These are phyloP conservation scores for Chaetomiaceae sp. DNA, from an alignment of 2,329 filamentous ascomycete species.

Conservation along the genomic window DNA sequence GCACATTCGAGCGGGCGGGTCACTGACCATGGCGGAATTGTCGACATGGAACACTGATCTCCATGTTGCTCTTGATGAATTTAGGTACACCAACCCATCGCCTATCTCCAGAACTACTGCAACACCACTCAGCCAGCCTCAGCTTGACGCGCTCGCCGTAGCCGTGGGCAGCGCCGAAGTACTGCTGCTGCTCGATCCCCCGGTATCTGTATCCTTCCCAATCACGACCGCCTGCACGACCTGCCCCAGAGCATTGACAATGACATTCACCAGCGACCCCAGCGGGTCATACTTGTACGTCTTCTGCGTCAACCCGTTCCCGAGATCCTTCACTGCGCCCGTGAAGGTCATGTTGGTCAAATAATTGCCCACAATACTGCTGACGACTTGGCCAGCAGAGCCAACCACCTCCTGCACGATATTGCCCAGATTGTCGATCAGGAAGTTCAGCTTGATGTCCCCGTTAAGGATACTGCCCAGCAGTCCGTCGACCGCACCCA, in stretches of 20 bases:
- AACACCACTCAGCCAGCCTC: too few species aligned
- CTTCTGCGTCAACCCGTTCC: conserved; percentile 39
- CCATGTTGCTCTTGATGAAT: too few species aligned
- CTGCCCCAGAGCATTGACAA: conserved; percentile 49
- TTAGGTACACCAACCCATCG: too few species aligned
- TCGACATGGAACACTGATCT: too few species aligned
- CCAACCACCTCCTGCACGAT: conserved; percentile 54
- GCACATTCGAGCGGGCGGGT: too few species aligned
- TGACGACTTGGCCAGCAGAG: conserved; percentile 38
- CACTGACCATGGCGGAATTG: too few species aligned
- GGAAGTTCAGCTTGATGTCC: conserved; percentile 46
- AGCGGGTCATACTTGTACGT: conserved; percentile 46
- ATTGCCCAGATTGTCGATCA: conserved; percentile 57
- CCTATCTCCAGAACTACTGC: too few species aligned
- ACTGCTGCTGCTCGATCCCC: conserved; percentile 8
- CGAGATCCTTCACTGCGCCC: conserved; percentile 31
- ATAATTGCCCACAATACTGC: conserved; percentile 52
- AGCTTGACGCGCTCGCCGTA: not conserved
- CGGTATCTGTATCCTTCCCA: conserved; percentile 18
- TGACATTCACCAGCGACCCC: conserved; percentile 47
- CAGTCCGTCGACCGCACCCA: conserved; percentile 52
- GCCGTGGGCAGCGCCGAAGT: not conserved
- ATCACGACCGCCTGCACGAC: conserved; percentile 43
- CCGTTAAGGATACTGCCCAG: conserved; percentile 54
- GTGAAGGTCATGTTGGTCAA: conserved; percentile 52